phyloP scores from a whole-genome alignment of 2,329 filamentous ascomycete species.

The Colletotrichum liriopes region DNA sequence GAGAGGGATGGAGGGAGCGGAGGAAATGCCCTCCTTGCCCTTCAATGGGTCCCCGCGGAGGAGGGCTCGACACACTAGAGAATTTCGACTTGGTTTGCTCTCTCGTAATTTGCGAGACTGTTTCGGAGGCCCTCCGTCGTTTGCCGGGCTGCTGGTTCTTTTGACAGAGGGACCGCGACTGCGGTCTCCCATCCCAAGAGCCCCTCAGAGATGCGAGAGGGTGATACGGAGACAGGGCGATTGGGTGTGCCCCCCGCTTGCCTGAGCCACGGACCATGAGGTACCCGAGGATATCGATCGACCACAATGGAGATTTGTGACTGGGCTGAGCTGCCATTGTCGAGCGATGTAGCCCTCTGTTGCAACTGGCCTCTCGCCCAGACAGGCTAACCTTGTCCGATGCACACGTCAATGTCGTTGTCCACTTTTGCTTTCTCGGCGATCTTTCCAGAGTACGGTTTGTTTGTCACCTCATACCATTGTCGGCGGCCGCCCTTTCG shows the following conservation, averaged over 20 bases:
- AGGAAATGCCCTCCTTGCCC: neutral
- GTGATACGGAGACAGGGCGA: conserved; percentile 21
- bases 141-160: conserved; percentile 6
- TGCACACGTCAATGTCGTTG: conserved; percentile 23
- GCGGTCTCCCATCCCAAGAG: conserved; percentile 10
- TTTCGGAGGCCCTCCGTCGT: conserved; percentile 2
- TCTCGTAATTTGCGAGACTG: conserved; percentile 8
- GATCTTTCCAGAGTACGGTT: conserved; percentile 22
- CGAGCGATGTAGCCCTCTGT: conserved; percentile 41
- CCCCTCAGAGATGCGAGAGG: conserved; percentile 13
- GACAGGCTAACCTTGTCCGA: conserved; percentile 25
- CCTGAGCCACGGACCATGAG: conserved; percentile 6
- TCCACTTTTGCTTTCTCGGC: conserved; percentile 17
- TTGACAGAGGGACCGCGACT: neutral
- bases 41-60: conserved; percentile 21
- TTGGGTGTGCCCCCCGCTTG: conserved; percentile 3
- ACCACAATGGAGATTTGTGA: conserved; percentile 7
- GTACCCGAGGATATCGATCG: conserved; percentile 27
- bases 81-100: conserved; percentile 13
- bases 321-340: conserved; percentile 39
- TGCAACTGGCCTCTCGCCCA: conserved; percentile 27
- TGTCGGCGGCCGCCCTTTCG: conserved; percentile 10
- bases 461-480: conserved; percentile 27
- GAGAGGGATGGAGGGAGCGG: neutral
- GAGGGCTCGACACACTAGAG: conserved; percentile 18